A percentile compares a stretch with the other conserved stretches of the same genome.
Conservation (phyloP, 257 asterid species). For the Nicotiana sylvestris region DNA sequence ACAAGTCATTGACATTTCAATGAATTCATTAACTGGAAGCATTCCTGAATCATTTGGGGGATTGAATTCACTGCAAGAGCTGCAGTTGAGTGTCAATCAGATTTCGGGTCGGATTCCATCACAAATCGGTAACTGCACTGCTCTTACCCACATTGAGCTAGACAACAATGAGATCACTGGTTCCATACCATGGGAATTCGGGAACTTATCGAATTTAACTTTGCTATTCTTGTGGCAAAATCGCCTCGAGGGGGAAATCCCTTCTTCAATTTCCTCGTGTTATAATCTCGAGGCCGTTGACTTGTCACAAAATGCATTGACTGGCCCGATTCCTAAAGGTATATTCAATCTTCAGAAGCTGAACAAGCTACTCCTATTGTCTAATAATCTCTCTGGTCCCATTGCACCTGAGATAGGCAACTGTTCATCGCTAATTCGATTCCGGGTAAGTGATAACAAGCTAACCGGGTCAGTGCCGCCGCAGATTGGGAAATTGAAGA, state of each 20-base stretch:
- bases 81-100: conserved; percentile 67
- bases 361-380: conserved; percentile 52
- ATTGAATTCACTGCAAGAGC: conserved; percentile 41
- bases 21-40: conserved; percentile 58
- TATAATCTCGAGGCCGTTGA: conserved; percentile 59
- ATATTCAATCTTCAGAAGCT: conserved; percentile 52
- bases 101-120: conserved; percentile 61
- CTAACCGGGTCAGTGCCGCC: conserved; percentile 59
- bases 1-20: conserved; percentile 48
- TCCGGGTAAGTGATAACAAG: conserved; percentile 54
- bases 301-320: conserved; percentile 53
- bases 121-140: conserved; percentile 54
- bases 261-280: conserved; percentile 54
- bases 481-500: conserved; percentile 59
- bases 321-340: conserved; percentile 62
- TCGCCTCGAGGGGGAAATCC: conserved; percentile 58
- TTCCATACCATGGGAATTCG: conserved; percentile 57
- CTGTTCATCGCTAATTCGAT: conserved; percentile 65
- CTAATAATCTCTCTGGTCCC: conserved; percentile 59
- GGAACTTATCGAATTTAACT: conserved; percentile 45
- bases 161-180: conserved; percentile 75
- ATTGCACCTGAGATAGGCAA: conserved; percentile 61
- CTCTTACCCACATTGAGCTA: conserved; percentile 61
- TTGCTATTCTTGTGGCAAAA: conserved; percentile 68
- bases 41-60: conserved; percentile 60